These are phyloP conservation scores for Pseudoperonospora humuli DNA, from an alignment of 352 stramenopile genomes.

Conservation along the genomic window DNA sequence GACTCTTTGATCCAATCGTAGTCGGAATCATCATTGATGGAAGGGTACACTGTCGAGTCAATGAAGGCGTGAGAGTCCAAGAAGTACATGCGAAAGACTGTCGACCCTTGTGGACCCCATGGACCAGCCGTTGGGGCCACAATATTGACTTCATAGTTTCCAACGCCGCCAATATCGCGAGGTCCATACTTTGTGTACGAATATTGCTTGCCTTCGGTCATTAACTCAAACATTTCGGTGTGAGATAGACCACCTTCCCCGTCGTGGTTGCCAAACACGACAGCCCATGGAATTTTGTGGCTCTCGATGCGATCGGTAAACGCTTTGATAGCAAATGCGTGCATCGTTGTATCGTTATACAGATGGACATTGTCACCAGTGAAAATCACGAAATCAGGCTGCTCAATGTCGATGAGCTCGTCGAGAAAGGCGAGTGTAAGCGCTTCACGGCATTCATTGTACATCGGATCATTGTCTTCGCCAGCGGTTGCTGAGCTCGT, in stretches of 20 bases:
- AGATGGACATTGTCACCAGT: slow-evolving; percentile 55
- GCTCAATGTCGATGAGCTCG: slow-evolving; percentile 45
- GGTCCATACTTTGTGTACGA: slow-evolving; percentile 47
- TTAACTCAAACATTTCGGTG: slow-evolving; percentile 33
- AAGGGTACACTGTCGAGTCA: slow-evolving; percentile 20
- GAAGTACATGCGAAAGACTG: slow-evolving; percentile 68
- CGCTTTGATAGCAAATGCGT: slow-evolving; percentile 27
- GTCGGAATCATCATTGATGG: slow-evolving; percentile 14
- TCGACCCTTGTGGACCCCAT: slow-evolving; percentile 25
- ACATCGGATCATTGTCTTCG: slow-evolving; percentile 16
- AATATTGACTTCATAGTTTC: slow-evolving; percentile 57
- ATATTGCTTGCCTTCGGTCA: slow-evolving; percentile 24
- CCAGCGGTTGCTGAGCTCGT: slow-evolving; percentile 10
- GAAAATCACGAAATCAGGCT: slow-evolving; percentile 62
- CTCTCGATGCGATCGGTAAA: slow-evolving; percentile 30
- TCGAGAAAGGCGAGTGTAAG: slow-evolving; percentile 45
- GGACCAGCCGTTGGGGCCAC: slow-evolving; percentile 29
- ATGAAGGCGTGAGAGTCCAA: slow-evolving; percentile 42
- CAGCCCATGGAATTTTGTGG: slow-evolving; percentile 40
- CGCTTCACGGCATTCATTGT: slow-evolving; percentile 34
- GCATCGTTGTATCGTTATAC: slow-evolving; percentile 11
- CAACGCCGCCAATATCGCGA: slow-evolving; percentile 37
- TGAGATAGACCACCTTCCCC: slow-evolving; percentile 35
- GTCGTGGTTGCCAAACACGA: slow-evolving; percentile 66
- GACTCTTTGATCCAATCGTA: slow-evolving; percentile 47